Conservation (phyloP, 2,329 filamentous ascomycete genomes). For the Fragosphaeria purpurea region DNA sequence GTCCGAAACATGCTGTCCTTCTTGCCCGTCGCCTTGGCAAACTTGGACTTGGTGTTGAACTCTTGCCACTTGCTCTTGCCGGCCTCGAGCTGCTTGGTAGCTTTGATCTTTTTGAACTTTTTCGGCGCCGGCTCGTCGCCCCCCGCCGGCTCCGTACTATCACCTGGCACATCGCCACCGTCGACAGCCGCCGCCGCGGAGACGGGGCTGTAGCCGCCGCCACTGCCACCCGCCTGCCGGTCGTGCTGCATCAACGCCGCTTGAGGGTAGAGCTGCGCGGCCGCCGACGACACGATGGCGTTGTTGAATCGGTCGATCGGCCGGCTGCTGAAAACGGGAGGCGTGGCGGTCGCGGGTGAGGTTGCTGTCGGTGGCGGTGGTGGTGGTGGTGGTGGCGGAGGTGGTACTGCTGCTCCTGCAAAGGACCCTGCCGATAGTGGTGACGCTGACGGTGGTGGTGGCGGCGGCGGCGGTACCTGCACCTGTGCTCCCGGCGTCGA, state of each 20-base stretch:
- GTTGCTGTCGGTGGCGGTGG: conserved; percentile 19
- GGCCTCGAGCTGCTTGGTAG: conserved; percentile 81
- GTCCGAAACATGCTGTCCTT: conserved; percentile 98
- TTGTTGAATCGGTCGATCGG: conserved; percentile 21
- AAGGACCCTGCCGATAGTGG: not conserved
- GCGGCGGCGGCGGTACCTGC: not conserved
- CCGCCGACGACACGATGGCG: conserved; percentile 44
- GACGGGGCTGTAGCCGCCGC: conserved; percentile 38
- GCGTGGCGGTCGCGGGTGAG: conserved; percentile 13
- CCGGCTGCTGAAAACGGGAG: conserved; percentile 5
- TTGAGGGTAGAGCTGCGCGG: conserved; percentile 44
- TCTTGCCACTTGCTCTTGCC: conserved; percentile 93
- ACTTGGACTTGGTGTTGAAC: conserved; percentile 70
- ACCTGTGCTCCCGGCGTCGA: conserved; percentile 24
- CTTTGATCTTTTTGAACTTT: conserved; percentile 83
- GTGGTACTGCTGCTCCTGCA: not conserved
- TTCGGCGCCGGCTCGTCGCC: conserved; percentile 64
- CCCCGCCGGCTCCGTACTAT: conserved; percentile 30
- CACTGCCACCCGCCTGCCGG: conserved; percentile 28
- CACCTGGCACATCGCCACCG: conserved; percentile 39
- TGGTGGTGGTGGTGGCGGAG: conserved; percentile 18
- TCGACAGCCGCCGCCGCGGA: not conserved
- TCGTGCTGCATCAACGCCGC: conserved; percentile 55
- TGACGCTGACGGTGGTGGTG: conserved; percentile 20
- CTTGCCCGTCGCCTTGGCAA: conserved; percentile 53